A percentile compares a stretch with the other conserved stretches of the same genome.
These are phyloP conservation scores for Hortiboletus flavorubellus DNA, from an alignment of 768 basidiomycete species.

Conservation along the genomic window DNA sequence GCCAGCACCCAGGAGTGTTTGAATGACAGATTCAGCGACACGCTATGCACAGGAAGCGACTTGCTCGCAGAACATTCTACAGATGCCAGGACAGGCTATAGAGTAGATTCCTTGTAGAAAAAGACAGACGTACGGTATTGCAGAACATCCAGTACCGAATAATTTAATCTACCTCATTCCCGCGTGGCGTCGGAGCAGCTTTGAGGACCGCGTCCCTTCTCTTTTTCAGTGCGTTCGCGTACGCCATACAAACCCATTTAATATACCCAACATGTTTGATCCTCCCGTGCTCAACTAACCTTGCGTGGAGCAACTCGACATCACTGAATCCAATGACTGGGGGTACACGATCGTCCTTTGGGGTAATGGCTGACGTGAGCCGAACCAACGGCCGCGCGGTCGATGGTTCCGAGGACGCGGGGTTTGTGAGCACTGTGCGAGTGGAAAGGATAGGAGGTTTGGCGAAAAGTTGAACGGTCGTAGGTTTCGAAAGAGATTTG, in stretches of 20 bases:
- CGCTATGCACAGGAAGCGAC: no score
- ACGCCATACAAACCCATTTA: constrained; percentile 71
- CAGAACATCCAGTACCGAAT: no score
- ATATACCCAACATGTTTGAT: constrained; percentile 59
- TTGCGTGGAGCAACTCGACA: constrained; percentile 74
- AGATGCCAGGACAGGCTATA: no score
- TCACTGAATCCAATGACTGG: constrained; percentile 76
- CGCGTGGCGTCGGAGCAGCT: constrained; percentile 4
- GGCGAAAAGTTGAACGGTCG: constrained; percentile 20
- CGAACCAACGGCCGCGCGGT: constrained; percentile 64
- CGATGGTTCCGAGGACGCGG: constrained; percentile 23
- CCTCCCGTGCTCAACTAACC: constrained; percentile 48
- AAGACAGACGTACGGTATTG: no score
- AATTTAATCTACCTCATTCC: constrained; percentile 8
- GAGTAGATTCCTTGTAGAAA: no score
- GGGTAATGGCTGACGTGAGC: constrained; percentile 52
- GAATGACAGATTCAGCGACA: no score
- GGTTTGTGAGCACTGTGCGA: constrained; percentile 46
- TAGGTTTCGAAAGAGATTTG: constrained; percentile 2
- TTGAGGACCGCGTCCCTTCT: constrained; percentile 46
- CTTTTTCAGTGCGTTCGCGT: constrained; percentile 61
- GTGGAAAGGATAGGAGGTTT: constrained; percentile 56
- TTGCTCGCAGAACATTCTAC: no score
- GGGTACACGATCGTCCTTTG: constrained; percentile 76
- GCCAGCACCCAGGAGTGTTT: no score